phyloP scores from a whole-genome alignment of 2,329 filamentous ascomycete genomes.

The Fusarium sp. region DNA sequence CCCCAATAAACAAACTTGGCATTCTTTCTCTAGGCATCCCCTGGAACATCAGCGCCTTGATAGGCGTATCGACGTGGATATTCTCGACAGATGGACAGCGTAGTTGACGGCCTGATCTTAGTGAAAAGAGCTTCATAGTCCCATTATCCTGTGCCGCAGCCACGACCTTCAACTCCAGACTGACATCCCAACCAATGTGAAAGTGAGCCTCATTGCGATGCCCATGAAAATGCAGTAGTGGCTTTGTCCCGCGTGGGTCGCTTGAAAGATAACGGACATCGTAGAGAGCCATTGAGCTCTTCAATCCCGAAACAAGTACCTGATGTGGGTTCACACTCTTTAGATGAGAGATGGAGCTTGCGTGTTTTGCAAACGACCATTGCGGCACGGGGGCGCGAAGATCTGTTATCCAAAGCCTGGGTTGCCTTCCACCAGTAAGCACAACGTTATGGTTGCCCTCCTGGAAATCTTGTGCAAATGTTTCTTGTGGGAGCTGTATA shows the following conservation, averaged over 20 bases:
- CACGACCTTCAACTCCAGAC: conserved; percentile 60
- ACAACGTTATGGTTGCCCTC: conserved; percentile 58
- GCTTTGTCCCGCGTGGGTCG: conserved; percentile 43
- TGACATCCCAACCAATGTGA: conserved; percentile 65
- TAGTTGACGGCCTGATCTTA: conserved; percentile 59
- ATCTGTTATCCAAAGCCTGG: conserved; percentile 61
- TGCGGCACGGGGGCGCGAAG: conserved; percentile 53
- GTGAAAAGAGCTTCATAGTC: conserved; percentile 63
- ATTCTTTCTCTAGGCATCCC: conserved; percentile 58
- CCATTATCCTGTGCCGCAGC: conserved; percentile 67
- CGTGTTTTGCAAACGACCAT: conserved; percentile 52
- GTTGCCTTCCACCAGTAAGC: conserved; percentile 64
- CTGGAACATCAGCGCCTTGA: conserved; percentile 61
- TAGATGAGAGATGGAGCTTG: conserved; percentile 62
- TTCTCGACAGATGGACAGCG: conserved; percentile 42
- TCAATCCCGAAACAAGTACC: conserved; percentile 65
- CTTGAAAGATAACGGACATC: conserved; percentile 62
- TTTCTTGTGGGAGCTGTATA: conserved; percentile 49
- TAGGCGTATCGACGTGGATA: conserved; percentile 47
- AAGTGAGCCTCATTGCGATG: conserved; percentile 64
- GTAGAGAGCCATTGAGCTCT: conserved; percentile 65
- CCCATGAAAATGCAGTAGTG: conserved; percentile 62
- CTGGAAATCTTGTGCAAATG: conserved; percentile 65
- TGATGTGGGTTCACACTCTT: conserved; percentile 62
- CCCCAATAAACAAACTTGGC: conserved; percentile 62